Evolutionary conservation across 352 stramenopile genomes (phyloP).

Genomic region (Globisporangium apiculatum): DNA sequence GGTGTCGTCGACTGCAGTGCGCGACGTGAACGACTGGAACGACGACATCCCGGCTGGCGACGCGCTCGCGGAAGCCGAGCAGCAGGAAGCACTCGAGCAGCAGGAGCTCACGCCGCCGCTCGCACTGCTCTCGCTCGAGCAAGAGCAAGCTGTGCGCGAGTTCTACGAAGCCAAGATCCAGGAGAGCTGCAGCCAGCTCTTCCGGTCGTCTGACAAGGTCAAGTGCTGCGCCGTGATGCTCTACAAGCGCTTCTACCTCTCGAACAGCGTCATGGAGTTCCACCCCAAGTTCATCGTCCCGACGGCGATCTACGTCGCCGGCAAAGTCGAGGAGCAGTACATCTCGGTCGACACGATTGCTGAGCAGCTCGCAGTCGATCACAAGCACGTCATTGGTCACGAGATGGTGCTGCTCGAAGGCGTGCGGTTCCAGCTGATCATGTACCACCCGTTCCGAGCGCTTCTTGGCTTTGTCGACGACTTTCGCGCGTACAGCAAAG

Average conservation of each 20-base stretch:
- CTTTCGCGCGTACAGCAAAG: conserved; percentile 67
- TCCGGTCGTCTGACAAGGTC: conserved; percentile 84
- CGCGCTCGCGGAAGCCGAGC: conserved; percentile 22
- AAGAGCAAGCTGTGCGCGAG: conserved; percentile 52
- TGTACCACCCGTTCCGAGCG: conserved; percentile 84
- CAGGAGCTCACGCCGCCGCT: conserved; percentile 34
- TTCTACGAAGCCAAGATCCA: conserved; percentile 84
- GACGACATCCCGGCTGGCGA: conserved; percentile 38
- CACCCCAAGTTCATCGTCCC: conserved; percentile 83
- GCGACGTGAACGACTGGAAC: conserved; percentile 70
- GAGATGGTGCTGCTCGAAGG: conserved; percentile 86
- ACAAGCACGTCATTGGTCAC: conserved; percentile 81
- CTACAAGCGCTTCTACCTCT: conserved; percentile 88
- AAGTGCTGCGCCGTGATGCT: conserved; percentile 81
- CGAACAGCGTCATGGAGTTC: conserved; percentile 87
- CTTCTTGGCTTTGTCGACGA: conserved; percentile 81
- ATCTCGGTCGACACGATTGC: conserved; percentile 83
- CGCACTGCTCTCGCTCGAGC: conserved; percentile 47
- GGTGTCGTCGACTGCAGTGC: conserved; percentile 44
- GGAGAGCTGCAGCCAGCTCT: conserved; percentile 78
- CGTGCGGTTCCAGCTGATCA: conserved; percentile 85
- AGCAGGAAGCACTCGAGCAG: conserved; percentile 55
- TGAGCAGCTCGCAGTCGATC: conserved; percentile 75
- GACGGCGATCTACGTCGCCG: conserved; percentile 83
- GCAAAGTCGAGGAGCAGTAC: conserved; percentile 89